Evolutionary conservation across 139 green algal genomes (phyloP), one percentile per base, ranked within the genome.

Genomic region (Deuterostichococcus epilithicus): DNA sequence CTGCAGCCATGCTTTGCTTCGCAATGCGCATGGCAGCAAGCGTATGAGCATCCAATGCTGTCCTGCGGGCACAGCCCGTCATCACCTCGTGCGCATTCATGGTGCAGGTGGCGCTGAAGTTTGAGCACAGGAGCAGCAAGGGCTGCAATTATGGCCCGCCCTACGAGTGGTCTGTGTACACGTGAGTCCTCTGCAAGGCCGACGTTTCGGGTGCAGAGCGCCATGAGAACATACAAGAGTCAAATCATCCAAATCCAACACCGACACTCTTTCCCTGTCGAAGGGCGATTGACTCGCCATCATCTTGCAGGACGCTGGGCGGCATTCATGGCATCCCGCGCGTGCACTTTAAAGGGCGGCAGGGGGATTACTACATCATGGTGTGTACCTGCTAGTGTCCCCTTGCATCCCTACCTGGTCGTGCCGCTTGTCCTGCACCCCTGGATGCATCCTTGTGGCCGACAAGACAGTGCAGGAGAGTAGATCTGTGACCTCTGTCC

Each of bases 341-440:
- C 68, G 95, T 99, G 58, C 94, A 98, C 82, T 98, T 92, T 89
- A 99, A 99, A 80, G 96, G 96, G 20, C 82, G 92, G 23, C 95
- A 99, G 78, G 92, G 91, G 0, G 96, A 98, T 75, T 99, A 97
- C 81, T 99, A 98, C 82, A 91, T 99, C 83, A 99, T 99, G 94
- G 96, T 97, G 58, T 72, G 84, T 18, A 37, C 18, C 34, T 77
- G 5, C 26, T 44, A 22, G 26, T 45, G 38, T 72, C 30, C 72
- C 39, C 5, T 42, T 78, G n/a, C 5, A 25, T 75, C 20, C 36
- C 35, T 42, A 59, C 15, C 68, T 8, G n/a, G 80, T 32, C 65
- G 25, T 77, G 25, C 23, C 26, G 59, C 39, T 80, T n/a, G n/a
- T n/a, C n/a, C n/a, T n/a, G n/a, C n/a, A n/a, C n/a, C n/a, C n/a